These are phyloP conservation scores for Boeremia lycopersici DNA, from an alignment of 2,329 filamentous ascomycete genomes.

Conservation along the genomic window DNA sequence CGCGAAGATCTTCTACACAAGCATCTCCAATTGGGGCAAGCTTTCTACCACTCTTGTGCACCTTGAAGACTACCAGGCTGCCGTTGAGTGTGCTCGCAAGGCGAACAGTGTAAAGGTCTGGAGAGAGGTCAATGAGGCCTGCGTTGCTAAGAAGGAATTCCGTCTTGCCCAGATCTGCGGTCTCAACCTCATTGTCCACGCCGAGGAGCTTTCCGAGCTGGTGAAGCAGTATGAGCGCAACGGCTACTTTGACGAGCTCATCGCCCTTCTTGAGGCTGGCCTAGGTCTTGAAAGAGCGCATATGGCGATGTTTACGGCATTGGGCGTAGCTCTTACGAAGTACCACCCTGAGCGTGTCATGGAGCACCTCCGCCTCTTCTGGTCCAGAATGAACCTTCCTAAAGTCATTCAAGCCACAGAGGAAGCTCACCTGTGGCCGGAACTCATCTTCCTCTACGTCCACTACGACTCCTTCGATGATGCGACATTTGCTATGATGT, in stretches of 20 bases:
- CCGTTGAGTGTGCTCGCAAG: slow-evolving; percentile 96
- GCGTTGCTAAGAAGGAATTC: slow-evolving; percentile 98
- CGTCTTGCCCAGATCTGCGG: slow-evolving; percentile 97
- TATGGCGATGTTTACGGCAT: slow-evolving; percentile 95
- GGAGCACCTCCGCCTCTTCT: slow-evolving; percentile 99
- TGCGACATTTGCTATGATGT: slow-evolving; percentile 95
- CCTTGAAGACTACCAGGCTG: slow-evolving; percentile 93
- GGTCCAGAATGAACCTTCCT: slow-evolving; percentile 95
- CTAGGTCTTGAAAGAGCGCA: slow-evolving; percentile 87
- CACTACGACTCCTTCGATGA: slow-evolving; percentile 99
- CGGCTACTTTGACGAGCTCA: slow-evolving; percentile 98
- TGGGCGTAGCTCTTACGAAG: slow-evolving; percentile 90
- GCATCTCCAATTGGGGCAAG: slow-evolving; percentile 99
- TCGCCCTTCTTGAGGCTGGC: slow-evolving; percentile 90
- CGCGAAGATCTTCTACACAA: slow-evolving; percentile 97
- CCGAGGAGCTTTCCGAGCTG: slow-evolving; percentile 89
- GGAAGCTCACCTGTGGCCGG: slow-evolving; percentile 94
- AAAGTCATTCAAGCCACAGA: slow-evolving; percentile 95
- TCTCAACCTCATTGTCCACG: slow-evolving; percentile 96
- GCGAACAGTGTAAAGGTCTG: slow-evolving; percentile 99
- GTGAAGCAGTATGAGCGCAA: slow-evolving; percentile 97
- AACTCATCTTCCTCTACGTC: slow-evolving; percentile 96
- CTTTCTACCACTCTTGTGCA: slow-evolving; percentile 97
- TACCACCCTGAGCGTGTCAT: slow-evolving; percentile 96
- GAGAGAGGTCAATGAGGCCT: slow-evolving; percentile 97